Evolutionary conservation across 352 stramenopile species (phyloP), one percentile per base, ranked within the genome.

Genomic region (Pythium folliculosum): DNA sequence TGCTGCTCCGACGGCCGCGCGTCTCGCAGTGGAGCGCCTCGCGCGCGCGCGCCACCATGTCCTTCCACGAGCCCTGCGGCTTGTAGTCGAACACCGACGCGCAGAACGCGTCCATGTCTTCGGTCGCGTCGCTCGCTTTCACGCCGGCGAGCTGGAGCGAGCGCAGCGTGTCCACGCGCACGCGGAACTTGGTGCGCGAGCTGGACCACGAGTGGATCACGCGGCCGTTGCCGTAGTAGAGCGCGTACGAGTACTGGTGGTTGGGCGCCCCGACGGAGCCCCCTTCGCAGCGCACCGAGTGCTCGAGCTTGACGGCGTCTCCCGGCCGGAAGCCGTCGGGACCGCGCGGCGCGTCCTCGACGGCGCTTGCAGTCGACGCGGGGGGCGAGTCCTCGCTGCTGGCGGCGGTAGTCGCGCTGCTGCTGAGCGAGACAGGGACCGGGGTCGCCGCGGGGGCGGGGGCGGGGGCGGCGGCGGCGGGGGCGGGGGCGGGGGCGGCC

Each of bases 121-220:
- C 52, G 10, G 67, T 78, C 10, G 37, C 52, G 16, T 58, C 60
- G 14, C 22, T 60, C 17, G 30, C 67, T 21, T 35, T 47, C 48
- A 81, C 68, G 12, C 77, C 74, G 2, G 65, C 38, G 4, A 19
- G 14, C 40, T 66, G 25, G 12, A 84, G 57, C n/a, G 54, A 60
- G 21, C 77, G 75, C 16, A 84, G 48, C 22, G 77, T 51, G 27
- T 84, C 77, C 16, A 82, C 50, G 22, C 77, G 77, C 63, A 84
- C 68, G 32, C 77, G 66, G 25, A 74, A 82, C 44, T 65, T 69
- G 32, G 52, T 65, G 30, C 77, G 72, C 52, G 69, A 62, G 56
- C 50, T 70, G 43, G 72, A 73, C 77, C 77, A 84, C 40, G 67
- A 66, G 32, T 84, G 75, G 35, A 84, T 82, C 43, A 80, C 70